A percentile compares a stretch with the other conserved stretches of the same genome.
Evolutionary conservation across 177 flowering plant genomes (phyloP).

Genomic region (Vitis hybrid): DNA sequence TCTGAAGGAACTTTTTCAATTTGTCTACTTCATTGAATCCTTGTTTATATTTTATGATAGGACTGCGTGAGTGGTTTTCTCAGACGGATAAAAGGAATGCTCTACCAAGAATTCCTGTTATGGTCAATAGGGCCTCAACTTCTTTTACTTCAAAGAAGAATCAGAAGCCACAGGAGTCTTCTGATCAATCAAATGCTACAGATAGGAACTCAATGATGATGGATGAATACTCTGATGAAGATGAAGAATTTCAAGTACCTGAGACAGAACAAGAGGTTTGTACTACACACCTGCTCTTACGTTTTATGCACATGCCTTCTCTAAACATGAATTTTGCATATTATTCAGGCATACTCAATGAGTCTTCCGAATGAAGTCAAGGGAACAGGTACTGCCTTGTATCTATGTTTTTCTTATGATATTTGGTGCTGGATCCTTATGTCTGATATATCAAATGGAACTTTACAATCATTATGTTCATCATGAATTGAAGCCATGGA

Average conservation of each 20-base stretch:
- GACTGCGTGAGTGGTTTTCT: constrained; percentile 94
- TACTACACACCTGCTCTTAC: constrained; percentile 8
- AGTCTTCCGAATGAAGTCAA: constrained; percentile 49
- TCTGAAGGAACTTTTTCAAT: background rate
- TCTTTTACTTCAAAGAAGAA: constrained; percentile 56
- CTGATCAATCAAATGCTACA: constrained; percentile 60
- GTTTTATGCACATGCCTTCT: constrained; percentile 2
- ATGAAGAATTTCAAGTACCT: constrained; percentile 79
- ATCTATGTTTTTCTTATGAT: background rate
- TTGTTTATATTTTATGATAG: constrained; percentile 31
- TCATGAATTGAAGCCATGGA: constrained; percentile 45
- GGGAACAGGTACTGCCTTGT: constrained; percentile 50
- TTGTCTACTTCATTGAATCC: background rate
- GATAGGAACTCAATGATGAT: constrained; percentile 68
- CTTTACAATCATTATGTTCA: constrained; percentile 10
- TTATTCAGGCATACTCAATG: constrained; percentile 44
- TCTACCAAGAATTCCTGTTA: constrained; percentile 81
- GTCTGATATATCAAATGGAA: background rate
- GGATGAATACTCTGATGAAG: constrained; percentile 97
- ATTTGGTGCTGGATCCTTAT: background rate
- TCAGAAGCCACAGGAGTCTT: constrained; percentile 42
- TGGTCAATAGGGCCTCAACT: constrained; percentile 86
- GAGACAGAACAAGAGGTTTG: constrained; percentile 82
- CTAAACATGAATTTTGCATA: constrained; percentile 13
- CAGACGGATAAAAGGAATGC: constrained; percentile 86